These are phyloP conservation scores for Aotearoamyces nothofagi DNA, from an alignment of 2,329 filamentous ascomycete genomes.

Conservation along the genomic window DNA sequence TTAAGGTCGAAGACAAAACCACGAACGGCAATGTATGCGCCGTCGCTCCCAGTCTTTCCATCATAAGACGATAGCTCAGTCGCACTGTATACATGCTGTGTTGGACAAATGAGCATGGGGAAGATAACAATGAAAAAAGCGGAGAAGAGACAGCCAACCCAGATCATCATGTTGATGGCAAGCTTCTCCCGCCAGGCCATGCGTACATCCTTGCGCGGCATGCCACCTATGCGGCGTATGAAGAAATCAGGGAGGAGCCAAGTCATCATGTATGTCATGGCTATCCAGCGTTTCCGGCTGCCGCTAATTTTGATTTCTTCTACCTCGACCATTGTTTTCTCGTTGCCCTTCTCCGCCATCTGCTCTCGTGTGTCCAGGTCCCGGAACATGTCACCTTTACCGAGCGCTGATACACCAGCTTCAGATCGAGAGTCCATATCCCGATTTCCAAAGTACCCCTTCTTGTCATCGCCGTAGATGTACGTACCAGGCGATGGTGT, in stretches of 20 bases:
- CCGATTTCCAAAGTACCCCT: slow-evolving; percentile 63
- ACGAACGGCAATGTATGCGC: slow-evolving; percentile 66
- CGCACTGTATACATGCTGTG: slow-evolving; percentile 72
- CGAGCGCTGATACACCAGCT: slow-evolving; percentile 79
- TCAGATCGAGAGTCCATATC: slow-evolving; percentile 75
- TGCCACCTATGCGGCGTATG: slow-evolving; percentile 62
- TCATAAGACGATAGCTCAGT: slow-evolving; percentile 60
- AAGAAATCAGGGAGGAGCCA: slow-evolving; percentile 78
- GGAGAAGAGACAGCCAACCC: slow-evolving; percentile 63
- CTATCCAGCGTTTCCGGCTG: slow-evolving; percentile 82
- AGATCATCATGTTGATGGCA: slow-evolving; percentile 96
- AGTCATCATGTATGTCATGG: slow-evolving; percentile 68
- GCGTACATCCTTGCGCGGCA: slow-evolving; percentile 84
- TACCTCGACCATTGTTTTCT: slow-evolving; percentile 79
- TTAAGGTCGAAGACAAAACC: slow-evolving; percentile 79
- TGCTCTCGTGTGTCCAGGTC: slow-evolving; percentile 88
- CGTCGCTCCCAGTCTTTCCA: slow-evolving; percentile 46
- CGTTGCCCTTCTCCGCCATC: slow-evolving; percentile 89
- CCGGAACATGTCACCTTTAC: slow-evolving; percentile 93
- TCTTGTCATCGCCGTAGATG: slow-evolving; percentile 55
- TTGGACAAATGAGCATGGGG: slow-evolving; percentile 78
- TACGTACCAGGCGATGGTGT: slow-evolving; percentile 42
- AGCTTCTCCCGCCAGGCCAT: slow-evolving; percentile 94
- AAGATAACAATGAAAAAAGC: slow-evolving; percentile 87
- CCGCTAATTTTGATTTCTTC: slow-evolving; percentile 67